A percentile compares a stretch with the other conserved stretches of the same genome.
Conservation (phyloP, 2,329 filamentous ascomycete species). For the Fusarium keratoplasticum region DNA sequence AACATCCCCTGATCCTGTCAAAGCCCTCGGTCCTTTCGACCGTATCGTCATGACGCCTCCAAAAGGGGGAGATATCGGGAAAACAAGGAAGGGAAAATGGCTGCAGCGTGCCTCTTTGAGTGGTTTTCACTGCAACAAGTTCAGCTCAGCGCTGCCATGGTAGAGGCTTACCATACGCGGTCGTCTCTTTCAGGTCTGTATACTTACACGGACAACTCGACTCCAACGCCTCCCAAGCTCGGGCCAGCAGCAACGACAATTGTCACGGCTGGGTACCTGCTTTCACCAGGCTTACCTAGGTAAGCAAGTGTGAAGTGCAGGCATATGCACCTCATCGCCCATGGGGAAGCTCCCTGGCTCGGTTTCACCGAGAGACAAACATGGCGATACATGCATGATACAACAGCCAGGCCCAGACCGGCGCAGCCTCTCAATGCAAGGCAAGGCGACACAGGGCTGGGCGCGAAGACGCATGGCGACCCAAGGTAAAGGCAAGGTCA, state of each 20-base stretch:
- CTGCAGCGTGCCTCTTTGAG: background rate
- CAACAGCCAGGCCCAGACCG: background rate
- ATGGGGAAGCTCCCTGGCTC: slow-evolving; percentile 8
- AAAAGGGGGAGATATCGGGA: slow-evolving; percentile 8
- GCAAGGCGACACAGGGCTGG: slow-evolving; percentile 1
- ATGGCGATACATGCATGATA: background rate
- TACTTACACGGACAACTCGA: slow-evolving; percentile 9
- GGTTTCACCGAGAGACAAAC: slow-evolving; percentile 6
- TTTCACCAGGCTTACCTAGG: background rate
- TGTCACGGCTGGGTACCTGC: background rate
- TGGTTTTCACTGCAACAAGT: background rate
- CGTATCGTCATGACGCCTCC: slow-evolving; percentile 11
- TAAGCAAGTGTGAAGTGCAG: background rate
- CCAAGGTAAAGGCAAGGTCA: slow-evolving; percentile 1
- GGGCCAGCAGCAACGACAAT: background rate
- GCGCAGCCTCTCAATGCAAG: background rate
- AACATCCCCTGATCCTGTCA: slow-evolving; percentile 24
- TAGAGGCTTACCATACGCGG: background rate
- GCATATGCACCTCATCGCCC: slow-evolving; percentile 7
- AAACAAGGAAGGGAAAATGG: background rate
- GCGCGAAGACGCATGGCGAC: background rate
- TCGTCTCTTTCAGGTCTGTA: background rate
- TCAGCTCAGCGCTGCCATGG: background rate
- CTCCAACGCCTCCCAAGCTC: background rate
- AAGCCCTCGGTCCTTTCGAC: slow-evolving; percentile 20